Base-by-base conservation (phyloP, 2,329 filamentous ascomycete genomes). In the Fonsecaea multimorphosa region DNA sequence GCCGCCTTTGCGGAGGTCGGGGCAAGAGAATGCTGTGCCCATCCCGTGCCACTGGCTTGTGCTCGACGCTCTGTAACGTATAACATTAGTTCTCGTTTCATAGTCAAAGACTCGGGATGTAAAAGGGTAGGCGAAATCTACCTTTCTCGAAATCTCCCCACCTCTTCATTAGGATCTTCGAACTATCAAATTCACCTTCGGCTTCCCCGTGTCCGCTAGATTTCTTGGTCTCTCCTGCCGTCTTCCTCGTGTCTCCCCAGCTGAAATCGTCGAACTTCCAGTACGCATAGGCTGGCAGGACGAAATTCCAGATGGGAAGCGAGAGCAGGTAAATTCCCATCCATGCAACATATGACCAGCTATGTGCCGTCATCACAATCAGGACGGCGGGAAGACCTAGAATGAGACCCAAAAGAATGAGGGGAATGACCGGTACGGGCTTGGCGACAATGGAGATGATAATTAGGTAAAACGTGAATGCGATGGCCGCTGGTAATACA, bases 201-300 rank as follows among this genome's bases (percentile, higher is more conserved):
- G 90, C 90, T 74, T 94, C 93, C 68, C 93, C 88, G 31, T 60
- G 58, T 12, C 58, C 58, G 34, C 92, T 91, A 1, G 86, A 91
- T 81, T 94, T 95, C 83, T 94, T 93, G 14, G 87, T 89, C 75
- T 97, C 94, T 31, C 93, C 93, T 0, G 89, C 91, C 46, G 94
- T 97, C 86, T 98, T 96, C 68, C 95, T 88, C 62, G 95, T 99
- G 70, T 99, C 96, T 74, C 95, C 95, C 95, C 95, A 99, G 64
- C 91, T 96, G 84, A 99, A 99, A 82, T 99, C 95, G 77, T 99
- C 95, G 77, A 99, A 99, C 81, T 99, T 98, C 95, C 95, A 99
- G 84, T 94, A 99, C 2, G 95, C 91, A 76, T 99, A 99, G 7
- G 87, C 87, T 0, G 95, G 95, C 8, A 99, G 87, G 40, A 99